Evolutionary conservation across 163 green algal genomes (phyloP).

Genomic region (Scenedesmus sp.): DNA sequence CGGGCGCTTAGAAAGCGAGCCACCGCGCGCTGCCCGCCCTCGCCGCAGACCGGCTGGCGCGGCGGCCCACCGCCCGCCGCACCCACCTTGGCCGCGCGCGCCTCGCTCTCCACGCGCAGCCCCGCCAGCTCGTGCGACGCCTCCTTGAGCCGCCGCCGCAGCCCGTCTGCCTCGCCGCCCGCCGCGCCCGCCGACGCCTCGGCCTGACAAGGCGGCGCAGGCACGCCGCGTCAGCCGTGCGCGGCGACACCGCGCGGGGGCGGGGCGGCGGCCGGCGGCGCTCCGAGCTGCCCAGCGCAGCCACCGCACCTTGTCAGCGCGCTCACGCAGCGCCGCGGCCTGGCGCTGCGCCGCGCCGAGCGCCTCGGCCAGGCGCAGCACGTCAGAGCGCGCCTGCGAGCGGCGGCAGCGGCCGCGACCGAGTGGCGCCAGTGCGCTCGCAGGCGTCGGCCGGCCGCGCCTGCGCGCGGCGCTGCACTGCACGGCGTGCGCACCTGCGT

Average conservation of each 20-base stretch:
- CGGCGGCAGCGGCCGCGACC: too few species aligned
- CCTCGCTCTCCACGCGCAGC: slow-evolving; percentile 20
- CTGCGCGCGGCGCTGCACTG: too few species aligned
- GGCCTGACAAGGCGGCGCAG: neutral
- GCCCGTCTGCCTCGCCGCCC: neutral
- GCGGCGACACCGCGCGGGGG: neutral
- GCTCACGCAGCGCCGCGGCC: neutral
- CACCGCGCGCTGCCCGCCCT: too few species aligned
- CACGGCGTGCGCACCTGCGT: neutral
- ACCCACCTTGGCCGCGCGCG: slow-evolving; percentile 13
- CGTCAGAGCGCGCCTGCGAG: slow-evolving; percentile 17
- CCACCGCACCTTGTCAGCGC: slow-evolving; percentile 17
- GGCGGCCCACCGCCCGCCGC: neutral
- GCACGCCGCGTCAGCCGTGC: neutral
- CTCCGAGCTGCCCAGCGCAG: neutral
- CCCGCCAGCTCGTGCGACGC: slow-evolving; percentile 25
- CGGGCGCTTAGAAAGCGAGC: too few species aligned
- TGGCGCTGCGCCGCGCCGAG: slow-evolving; percentile 26
- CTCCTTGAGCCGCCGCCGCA: slow-evolving; percentile 14
- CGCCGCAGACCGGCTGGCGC: neutral
- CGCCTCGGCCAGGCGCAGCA: slow-evolving; percentile 23
- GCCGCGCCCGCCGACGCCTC: slow-evolving; percentile 11
- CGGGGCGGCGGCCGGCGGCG: too few species aligned
- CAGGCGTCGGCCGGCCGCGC: neutral
- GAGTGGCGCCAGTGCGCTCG: too few species aligned